Evolutionary conservation across 306 rosid genomes (phyloP).

Genomic region (Senna tora): DNA sequence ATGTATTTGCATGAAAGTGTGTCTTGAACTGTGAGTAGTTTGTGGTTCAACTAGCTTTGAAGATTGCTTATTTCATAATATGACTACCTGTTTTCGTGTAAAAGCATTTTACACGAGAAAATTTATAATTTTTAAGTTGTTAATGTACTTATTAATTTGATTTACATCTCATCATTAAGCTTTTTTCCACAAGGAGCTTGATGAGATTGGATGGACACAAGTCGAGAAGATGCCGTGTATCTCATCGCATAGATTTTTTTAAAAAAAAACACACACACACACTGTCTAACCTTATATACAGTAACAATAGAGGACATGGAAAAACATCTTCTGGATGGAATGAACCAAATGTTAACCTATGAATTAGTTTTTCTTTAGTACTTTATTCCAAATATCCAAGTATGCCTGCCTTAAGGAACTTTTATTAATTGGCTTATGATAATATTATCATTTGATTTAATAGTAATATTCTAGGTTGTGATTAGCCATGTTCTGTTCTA

Average conservation of each 20-base stretch:
- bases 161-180: constrained; percentile 24
- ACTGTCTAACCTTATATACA: too few relatives aligned
- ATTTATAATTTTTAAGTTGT: neutral
- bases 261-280: too few relatives aligned
- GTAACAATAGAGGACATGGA: neutral
- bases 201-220: constrained; percentile 1
- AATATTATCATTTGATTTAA: neutral
- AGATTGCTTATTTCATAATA: constrained; percentile 12
- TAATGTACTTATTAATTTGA: neutral
- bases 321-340: constrained; percentile 4
- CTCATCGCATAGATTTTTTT: neutral
- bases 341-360: neutral
- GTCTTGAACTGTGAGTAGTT: constrained; percentile 7
- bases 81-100: neutral
- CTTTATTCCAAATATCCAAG: constrained; percentile 2
- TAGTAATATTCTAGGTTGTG: constrained; percentile 11
- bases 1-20: constrained; percentile 11
- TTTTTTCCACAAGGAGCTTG: neutral
- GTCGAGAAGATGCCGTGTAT: neutral
- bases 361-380: neutral
- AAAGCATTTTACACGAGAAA: constrained; percentile 13
- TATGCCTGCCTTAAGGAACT: neutral
- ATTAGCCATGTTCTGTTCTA: neutral
- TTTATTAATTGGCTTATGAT: neutral
- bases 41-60: constrained; percentile 6